phyloP scores from a whole-genome alignment of 768 basidiomycete species.

The Gelatoporia subvermispora region DNA sequence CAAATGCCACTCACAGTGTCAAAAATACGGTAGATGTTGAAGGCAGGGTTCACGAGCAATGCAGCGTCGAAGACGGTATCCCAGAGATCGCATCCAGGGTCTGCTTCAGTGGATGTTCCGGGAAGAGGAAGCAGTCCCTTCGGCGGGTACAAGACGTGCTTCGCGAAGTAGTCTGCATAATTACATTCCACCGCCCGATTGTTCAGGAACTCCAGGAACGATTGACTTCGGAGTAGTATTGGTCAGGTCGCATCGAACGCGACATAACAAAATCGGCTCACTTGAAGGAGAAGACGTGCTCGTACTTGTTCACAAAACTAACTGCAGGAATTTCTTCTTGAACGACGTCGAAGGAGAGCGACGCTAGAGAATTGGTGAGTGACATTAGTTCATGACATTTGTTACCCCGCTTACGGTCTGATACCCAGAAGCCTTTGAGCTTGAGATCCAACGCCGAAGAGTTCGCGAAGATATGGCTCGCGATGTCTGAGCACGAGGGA shows the following conservation, averaged over 20 bases:
- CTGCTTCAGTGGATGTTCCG: slow-evolving; percentile 42
- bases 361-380: not conserved
- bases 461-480: slow-evolving; percentile 66
- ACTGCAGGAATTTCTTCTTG: slow-evolving; percentile 70
- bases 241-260: not conserved
- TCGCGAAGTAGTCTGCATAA: slow-evolving; percentile 57
- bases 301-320: slow-evolving; percentile 67
- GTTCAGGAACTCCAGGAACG: slow-evolving; percentile 58
- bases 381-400: too few species aligned
- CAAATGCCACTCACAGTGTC: slow-evolving; percentile 42
- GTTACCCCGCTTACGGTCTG: slow-evolving; percentile 68
- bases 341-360: slow-evolving; percentile 52
- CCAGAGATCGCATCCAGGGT: slow-evolving; percentile 64
- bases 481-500: slow-evolving; percentile 48
- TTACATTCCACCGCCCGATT: slow-evolving; percentile 48
- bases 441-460: slow-evolving; percentile 47
- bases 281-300: slow-evolving; percentile 71
- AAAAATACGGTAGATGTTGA: slow-evolving; percentile 74
- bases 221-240: slow-evolving; percentile 38
- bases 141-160: slow-evolving; percentile 66
- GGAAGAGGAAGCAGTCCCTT: slow-evolving; percentile 58
- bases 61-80: slow-evolving; percentile 59
- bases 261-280: slow-evolving; percentile 25
- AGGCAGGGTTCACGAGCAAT: slow-evolving; percentile 62
- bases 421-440: slow-evolving; percentile 68